Evolutionary conservation across 1,139 yeast species (phyloP), one percentile per base, ranked within the genome.

Genomic region (Magnusiomyces tetraspermus): DNA sequence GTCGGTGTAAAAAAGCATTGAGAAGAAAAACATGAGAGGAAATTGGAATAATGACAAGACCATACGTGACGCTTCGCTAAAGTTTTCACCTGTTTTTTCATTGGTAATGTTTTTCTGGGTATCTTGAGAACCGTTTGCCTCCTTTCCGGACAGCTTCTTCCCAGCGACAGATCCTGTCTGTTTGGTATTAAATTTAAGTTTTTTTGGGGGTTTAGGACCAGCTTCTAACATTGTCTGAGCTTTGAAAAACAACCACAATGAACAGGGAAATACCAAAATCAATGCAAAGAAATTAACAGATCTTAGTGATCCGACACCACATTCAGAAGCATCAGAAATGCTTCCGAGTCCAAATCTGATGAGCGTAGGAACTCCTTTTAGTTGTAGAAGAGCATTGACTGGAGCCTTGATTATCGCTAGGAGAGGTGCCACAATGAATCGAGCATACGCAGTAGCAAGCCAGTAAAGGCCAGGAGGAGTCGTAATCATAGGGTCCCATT

Each of bases 401-500:
- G 19, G n/a, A 22, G 19, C 15, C 30, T 41, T n/a, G 30, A 21
- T 6, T 2, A 23, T 11, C n/a, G 3, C 15, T 3, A 41, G 30
- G 15, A 41, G n/a, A 3, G 45, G 45, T 4, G 26, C 30, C 6
- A 41, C 6, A 4, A 72, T 44, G 1, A 69, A 26, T 55, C 74
- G 67, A 48, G 76, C 66, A 62, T 74, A 80, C 3, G 69, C 51
- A 57, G 75, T 76, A 1, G 90, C 95, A 11, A 89, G 62, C 10
- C 76, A 58, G 63, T 92, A 92, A 38, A 92, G 71, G 0, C 98
- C 99, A 1, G 98, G 98, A 1, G 98, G 98, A 0, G 98, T 92
- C 2, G 98, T 92, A 65, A 94, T 88, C 65, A 90, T 92, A 37
- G 81, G 75, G 66, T 92, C 92, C 97, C 97, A 92, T 1, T 71